These are phyloP conservation scores for Andrographis paniculata DNA, from an alignment of 305 asterid species.

Conservation along the genomic window DNA sequence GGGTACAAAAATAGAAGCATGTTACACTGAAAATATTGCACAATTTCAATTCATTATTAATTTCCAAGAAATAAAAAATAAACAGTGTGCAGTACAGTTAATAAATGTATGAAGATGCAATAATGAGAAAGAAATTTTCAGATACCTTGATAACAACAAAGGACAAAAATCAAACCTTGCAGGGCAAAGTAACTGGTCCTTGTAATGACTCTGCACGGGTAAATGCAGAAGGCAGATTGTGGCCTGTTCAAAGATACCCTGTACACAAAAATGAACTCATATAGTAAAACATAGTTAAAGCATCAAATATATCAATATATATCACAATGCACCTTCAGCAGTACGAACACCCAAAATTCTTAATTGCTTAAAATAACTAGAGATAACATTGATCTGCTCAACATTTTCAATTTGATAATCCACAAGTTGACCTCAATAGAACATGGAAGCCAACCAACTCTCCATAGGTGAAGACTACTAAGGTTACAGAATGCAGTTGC, in stretches of 20 bases:
- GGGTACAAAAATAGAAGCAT: too few species aligned
- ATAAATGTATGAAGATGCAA: background rate
- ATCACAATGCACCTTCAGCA: constrained; percentile 6
- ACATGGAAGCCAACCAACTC: constrained; percentile 9
- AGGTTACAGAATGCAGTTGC: constrained; percentile 6
- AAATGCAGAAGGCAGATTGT: constrained; percentile 13
- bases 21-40: too few species aligned
- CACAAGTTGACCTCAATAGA: constrained; percentile 10
- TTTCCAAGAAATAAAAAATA: background rate
- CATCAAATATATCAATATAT: constrained; percentile 12
- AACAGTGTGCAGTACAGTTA: background rate
- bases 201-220: constrained; percentile 4
- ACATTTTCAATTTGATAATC: constrained; percentile 11
- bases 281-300: constrained; percentile 17
- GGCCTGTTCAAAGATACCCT: constrained; percentile 10
- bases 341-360: constrained; percentile 16
- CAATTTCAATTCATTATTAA: background rate
- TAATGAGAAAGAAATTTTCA: constrained; percentile 1
- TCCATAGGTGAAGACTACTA: constrained; percentile 12
- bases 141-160: constrained; percentile 21
- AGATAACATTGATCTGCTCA: constrained; percentile 8
- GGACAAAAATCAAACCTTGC: constrained; percentile 16
- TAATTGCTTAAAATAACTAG: constrained; percentile 15
- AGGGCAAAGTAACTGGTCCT: constrained; percentile 13
- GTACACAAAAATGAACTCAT: constrained; percentile 11